These are phyloP conservation scores for Raphanus raphanistrum DNA, from an alignment of 345 rosid species.

Conservation along the genomic window DNA sequence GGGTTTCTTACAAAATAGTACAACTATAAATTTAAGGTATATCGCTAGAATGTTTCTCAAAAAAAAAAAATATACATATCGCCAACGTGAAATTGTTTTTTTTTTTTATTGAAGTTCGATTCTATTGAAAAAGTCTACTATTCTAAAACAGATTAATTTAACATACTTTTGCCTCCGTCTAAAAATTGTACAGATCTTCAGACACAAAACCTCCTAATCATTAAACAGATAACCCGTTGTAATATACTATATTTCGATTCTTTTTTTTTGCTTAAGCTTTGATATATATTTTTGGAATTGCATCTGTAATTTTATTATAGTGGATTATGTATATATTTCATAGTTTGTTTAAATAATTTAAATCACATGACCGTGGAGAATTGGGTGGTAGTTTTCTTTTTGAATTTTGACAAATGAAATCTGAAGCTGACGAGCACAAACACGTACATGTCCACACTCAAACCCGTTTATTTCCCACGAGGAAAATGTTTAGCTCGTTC, in stretches of 20 bases:
- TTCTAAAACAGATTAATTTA: no score
- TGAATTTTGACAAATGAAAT: background rate
- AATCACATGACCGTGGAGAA: background rate
- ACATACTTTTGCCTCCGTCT: background rate
- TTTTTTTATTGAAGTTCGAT: no score
- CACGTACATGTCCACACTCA: conserved; percentile 11
- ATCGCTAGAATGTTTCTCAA: no score
- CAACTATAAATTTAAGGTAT: background rate
- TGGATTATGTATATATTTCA: background rate
- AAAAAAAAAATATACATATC: background rate
- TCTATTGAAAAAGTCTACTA: no score
- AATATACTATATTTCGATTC: no score
- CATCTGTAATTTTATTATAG: background rate
- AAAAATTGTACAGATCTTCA: background rate
- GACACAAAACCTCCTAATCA: background rate
- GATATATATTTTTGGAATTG: background rate
- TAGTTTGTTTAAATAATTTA: background rate
- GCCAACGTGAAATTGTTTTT: no score
- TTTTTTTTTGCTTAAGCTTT: no score
- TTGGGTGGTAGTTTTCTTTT: background rate
- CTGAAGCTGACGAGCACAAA: background rate
- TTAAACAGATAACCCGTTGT: no score
- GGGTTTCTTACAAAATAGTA: no score
- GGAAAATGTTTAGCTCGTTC: conserved; percentile 15
- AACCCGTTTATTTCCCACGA: background rate